phyloP scores from a whole-genome alignment of 2,329 filamentous ascomycete species.

The Coniochaeta sp. region DNA sequence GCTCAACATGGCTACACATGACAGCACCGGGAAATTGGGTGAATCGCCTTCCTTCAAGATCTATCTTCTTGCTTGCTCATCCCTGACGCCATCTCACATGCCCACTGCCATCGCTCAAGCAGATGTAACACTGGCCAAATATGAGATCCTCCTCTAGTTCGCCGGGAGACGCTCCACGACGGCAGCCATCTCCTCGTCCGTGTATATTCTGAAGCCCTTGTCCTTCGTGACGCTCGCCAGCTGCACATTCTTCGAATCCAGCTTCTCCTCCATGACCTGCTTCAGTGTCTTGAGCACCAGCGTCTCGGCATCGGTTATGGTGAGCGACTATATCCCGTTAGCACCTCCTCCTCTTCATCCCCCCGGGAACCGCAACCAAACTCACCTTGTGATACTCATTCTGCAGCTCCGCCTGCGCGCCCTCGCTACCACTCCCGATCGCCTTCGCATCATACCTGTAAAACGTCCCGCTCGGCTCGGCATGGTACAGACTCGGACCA shows the following conservation, averaged over 20 bases:
- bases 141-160: constrained; percentile 36
- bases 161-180: constrained; percentile 78
- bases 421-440: constrained; percentile 94
- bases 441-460: constrained; percentile 99
- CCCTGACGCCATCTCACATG: neutral
- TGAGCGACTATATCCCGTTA: constrained; percentile 60
- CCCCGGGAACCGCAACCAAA: neutral
- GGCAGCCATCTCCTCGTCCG: constrained; percentile 90
- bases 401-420: constrained; percentile 94
- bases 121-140: too few species aligned
- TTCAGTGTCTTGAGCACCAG: constrained; percentile 96
- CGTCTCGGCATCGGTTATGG: constrained; percentile 86
- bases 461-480: constrained; percentile 95
- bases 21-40: neutral
- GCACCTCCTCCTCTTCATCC: neutral
- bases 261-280: constrained; percentile 99
- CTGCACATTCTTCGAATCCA: constrained; percentile 98
- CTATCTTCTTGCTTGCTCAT: neutral
- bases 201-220: constrained; percentile 97
- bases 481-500: constrained; percentile 93
- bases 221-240: constrained; percentile 96
- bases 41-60: neutral
- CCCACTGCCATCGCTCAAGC: neutral
- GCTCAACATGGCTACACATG: neutral
- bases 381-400: constrained; percentile 94